Conservation (phyloP, 106 monocot species). For the Dendrobium catenatum region DNA sequence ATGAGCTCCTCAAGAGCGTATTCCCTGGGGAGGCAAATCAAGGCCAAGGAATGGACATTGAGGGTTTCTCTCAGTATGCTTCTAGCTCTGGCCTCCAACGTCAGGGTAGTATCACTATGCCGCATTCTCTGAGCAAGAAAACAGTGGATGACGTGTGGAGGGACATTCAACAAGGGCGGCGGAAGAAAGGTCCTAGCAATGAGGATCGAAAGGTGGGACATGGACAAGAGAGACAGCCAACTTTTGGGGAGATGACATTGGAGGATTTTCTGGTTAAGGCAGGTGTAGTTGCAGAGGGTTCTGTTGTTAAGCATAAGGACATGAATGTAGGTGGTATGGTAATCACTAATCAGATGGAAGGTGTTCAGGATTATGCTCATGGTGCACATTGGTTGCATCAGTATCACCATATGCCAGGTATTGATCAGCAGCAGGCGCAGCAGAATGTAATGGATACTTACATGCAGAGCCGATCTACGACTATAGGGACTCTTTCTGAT, state of each 20-base stretch:
- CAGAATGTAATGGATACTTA: conserved; percentile 32
- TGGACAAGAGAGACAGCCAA: conserved; percentile 43
- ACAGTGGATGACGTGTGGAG: conserved; percentile 82
- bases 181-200: conserved; percentile 9
- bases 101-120: conserved; percentile 53
- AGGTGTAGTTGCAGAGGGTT: conserved; percentile 44
- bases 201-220: conserved; percentile 13
- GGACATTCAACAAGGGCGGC: conserved; percentile 47
- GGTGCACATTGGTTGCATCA: conserved; percentile 32
- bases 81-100: conserved; percentile 35
- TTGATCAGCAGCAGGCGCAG: conserved; percentile 30
- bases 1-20: conserved; percentile 59
- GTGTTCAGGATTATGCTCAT: conserved; percentile 10
- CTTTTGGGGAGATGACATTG: conserved; percentile 75
- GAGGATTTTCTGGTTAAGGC: conserved; percentile 78
- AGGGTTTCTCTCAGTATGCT: conserved; percentile 11
- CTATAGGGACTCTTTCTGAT: conserved; percentile 34
- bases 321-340: conserved; percentile 5
- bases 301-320: conserved; percentile 9
- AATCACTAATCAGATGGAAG: conserved; percentile 13
- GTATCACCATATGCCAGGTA: conserved; percentile 27
- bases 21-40: conserved; percentile 39
- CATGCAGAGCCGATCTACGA: conserved; percentile 16
- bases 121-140: conserved; percentile 49
- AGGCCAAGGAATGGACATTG: conserved; percentile 9